Evolutionary conservation across 176 grass and related monocot genomes (phyloP), one percentile per base, ranked within the genome.

Genomic region (Bonia amplexicaulis): DNA sequence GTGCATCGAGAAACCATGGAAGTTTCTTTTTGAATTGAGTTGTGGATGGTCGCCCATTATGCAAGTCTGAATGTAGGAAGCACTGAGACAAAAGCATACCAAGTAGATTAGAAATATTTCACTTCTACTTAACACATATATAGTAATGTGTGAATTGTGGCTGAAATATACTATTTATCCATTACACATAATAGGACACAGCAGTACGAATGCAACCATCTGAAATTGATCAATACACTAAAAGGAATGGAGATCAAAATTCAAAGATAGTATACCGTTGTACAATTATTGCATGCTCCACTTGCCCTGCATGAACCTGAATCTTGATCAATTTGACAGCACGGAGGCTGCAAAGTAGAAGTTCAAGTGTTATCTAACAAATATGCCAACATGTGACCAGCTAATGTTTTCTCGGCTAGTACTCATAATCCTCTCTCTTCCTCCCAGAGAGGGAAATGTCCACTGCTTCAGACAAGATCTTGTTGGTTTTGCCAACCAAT

Each of bases 1-100:
- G 87, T 75, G 96, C 96, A 88, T 96, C 81, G 37, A 99, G 91
- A 92, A 99, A 99, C 96, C 96, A 99, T 75, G 96, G 96, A 77
- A 99, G 86, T 72, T 95, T 99, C 76, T 94, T 91, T 82, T 66
- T 92, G 75, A 99, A 99, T 52, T 96, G 90, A 35, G n/a, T 49
- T 80, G 90, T 99, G 10, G 93, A 95, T 61, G 96, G 96, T 26
- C 96, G 93, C 3, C 93, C 93, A 74, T 91, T 83, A 74, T 99
- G 90, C 78, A 99, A 92, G 71, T 96, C 90, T 79, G 91, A 92
- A 76, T 78, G 73, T 59, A 87, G 82, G 69, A 96, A 95, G 67
- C 96, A 99, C 95, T 97, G 73, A 91, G 25, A 53, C 13, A 90
- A 82, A 66, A 91, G 87, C 81, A 90, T 64, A 71, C 46, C 29